A percentile compares a stretch with the other conserved stretches of the same genome.
Evolutionary conservation across 495 filamentous ascomycete species (phyloP).

Genomic region (Aspergillus conjunctus): DNA sequence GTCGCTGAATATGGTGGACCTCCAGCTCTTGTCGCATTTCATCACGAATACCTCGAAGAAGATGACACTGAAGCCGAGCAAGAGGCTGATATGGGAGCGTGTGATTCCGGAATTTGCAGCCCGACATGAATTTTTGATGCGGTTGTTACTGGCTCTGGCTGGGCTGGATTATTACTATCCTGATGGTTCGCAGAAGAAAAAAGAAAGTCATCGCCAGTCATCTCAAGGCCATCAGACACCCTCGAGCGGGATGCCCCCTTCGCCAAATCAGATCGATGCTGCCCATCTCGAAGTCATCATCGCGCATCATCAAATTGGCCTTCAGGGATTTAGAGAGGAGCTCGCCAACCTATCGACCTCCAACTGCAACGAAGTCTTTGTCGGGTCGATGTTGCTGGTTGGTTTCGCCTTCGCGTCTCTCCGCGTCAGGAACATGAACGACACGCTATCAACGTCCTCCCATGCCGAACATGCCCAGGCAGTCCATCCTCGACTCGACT

Average conservation of each 20-base stretch:
- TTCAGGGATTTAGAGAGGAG: slow-evolving; percentile 27
- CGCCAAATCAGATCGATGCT: not conserved
- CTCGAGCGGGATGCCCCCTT: not conserved
- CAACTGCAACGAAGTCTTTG: slow-evolving; percentile 22
- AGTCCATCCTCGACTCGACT: slow-evolving; percentile 18
- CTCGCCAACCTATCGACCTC: slow-evolving; percentile 11
- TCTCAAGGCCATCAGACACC: not conserved
- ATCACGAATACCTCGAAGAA: slow-evolving; percentile 28
- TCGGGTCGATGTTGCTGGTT: slow-evolving; percentile 28
- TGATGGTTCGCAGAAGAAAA: not conserved
- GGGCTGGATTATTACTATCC: slow-evolving; percentile 10
- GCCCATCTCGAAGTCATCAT: slow-evolving; percentile 17
- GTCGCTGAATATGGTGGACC: slow-evolving; percentile 27
- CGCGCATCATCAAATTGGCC: slow-evolving; percentile 32
- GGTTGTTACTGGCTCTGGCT: slow-evolving; percentile 29
- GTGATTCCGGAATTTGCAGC: slow-evolving; percentile 25
- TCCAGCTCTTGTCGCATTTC: slow-evolving; percentile 27
- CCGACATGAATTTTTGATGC: slow-evolving; percentile 17
- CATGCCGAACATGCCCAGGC: not conserved
- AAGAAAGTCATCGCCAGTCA: not conserved
- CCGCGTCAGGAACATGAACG: slow-evolving; percentile 18
- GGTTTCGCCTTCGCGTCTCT: slow-evolving; percentile 32
- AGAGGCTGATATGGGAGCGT: slow-evolving; percentile 25
- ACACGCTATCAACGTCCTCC: not conserved
- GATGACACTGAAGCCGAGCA: slow-evolving; percentile 21